Evolutionary conservation across 345 rosid species (phyloP).

Genomic region (Hevea brasiliensis): DNA sequence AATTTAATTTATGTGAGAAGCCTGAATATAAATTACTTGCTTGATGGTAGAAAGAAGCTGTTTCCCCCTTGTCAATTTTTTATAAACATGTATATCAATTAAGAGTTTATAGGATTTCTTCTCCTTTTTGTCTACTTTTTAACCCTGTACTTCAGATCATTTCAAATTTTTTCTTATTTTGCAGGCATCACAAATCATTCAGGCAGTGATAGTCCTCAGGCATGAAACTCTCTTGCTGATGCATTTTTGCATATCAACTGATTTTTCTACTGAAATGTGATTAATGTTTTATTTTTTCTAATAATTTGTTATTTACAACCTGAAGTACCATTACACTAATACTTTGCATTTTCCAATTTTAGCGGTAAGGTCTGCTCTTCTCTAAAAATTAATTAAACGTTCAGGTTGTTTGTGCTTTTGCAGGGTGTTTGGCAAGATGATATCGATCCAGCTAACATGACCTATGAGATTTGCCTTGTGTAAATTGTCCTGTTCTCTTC

Average conservation of each 20-base stretch:
- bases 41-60: neutral
- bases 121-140: neutral
- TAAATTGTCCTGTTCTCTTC: constrained; percentile 9
- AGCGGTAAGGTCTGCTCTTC: neutral
- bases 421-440: constrained; percentile 68
- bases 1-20: neutral
- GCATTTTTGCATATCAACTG: neutral
- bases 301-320: neutral
- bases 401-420: constrained; percentile 16
- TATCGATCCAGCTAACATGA: constrained; percentile 66
- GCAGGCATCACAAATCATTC: constrained; percentile 49
- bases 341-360: constrained; percentile 1
- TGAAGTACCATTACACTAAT: neutral
- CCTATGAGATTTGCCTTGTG: constrained; percentile 56
- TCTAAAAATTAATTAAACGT: constrained; percentile 10
- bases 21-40: neutral
- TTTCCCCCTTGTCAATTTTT: neutral
- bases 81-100: neutral
- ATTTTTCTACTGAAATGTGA: constrained; percentile 3
- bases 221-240: constrained; percentile 23
- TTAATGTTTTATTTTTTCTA: neutral
- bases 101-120: neutral
- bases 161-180: constrained; percentile 19
- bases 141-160: neutral
- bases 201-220: constrained; percentile 46